These are phyloP conservation scores for Inga leiocalycina DNA, from an alignment of 306 rosid species.

Conservation along the genomic window DNA sequence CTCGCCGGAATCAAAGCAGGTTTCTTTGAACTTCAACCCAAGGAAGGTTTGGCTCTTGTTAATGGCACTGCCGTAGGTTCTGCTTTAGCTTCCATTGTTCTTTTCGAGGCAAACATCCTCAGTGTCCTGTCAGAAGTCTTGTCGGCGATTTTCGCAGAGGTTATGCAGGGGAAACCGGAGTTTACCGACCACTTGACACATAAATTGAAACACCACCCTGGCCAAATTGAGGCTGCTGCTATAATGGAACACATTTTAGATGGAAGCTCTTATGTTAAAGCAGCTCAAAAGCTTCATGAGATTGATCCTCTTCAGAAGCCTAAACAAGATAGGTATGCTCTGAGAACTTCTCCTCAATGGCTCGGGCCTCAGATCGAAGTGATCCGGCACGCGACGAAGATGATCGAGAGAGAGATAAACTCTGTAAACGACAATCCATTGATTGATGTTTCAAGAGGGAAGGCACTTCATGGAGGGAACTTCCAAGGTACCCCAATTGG, in stretches of 20 bases:
- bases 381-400: constrained; percentile 69
- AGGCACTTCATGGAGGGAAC: constrained; percentile 91
- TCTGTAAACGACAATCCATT: constrained; percentile 91
- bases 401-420: constrained; percentile 95
- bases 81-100: constrained; percentile 78
- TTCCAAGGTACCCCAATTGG: constrained; percentile 97
- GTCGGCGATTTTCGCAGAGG: constrained; percentile 86
- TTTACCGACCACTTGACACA: constrained; percentile 91
- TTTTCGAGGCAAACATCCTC: constrained; percentile 75
- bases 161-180: constrained; percentile 88
- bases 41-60: constrained; percentile 87
- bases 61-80: constrained; percentile 97
- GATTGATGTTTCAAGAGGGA: constrained; percentile 86
- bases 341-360: constrained; percentile 95
- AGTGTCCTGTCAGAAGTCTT: constrained; percentile 62
- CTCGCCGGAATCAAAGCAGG: constrained; percentile 61
- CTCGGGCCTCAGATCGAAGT: constrained; percentile 93
- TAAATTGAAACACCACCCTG: constrained; percentile 89
- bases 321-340: constrained; percentile 86
- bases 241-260: constrained; percentile 91
- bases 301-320: constrained; percentile 92
- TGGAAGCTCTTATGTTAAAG: constrained; percentile 77
- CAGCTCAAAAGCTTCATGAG: constrained; percentile 70
- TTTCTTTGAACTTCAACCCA: constrained; percentile 88
- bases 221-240: constrained; percentile 98